Conservation (phyloP, 139 green algal species). For the Astrephomene gubernaculifera region DNA sequence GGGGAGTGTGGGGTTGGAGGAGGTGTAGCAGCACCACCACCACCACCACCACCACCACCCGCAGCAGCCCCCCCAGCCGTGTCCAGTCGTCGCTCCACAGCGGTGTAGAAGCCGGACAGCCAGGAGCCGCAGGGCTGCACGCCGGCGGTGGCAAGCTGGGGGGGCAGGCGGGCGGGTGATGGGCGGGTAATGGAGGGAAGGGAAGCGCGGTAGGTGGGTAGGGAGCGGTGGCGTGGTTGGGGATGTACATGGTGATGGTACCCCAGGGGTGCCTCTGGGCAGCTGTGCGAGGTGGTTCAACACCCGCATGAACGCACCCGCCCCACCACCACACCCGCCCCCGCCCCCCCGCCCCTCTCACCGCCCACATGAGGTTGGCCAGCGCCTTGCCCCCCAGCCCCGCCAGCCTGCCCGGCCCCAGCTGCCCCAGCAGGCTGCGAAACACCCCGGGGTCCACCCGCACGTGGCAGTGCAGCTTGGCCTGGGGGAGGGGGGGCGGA, state of each 20-base stretch:
- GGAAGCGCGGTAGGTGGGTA: not conserved
- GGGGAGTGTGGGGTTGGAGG: too few relatives aligned
- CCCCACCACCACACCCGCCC: not conserved
- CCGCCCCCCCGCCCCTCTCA: not conserved
- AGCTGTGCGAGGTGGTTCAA: too few relatives aligned
- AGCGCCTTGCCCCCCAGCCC: conserved; percentile 35
- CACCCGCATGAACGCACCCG: too few relatives aligned
- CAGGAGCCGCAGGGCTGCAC: conserved; percentile 53
- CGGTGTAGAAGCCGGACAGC: conserved; percentile 41
- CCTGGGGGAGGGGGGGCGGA: not conserved
- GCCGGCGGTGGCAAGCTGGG: conserved; percentile 46
- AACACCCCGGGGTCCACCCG: conserved; percentile 8
- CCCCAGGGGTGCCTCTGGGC: too few relatives aligned
- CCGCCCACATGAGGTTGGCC: conserved; percentile 55
- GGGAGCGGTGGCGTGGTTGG: too few relatives aligned
- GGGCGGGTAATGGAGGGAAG: too few relatives aligned
- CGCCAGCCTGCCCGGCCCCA: conserved; percentile 25
- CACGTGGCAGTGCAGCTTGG: conserved; percentile 33
- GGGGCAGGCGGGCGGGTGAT: not conserved
- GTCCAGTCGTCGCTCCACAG: conserved; percentile 42
- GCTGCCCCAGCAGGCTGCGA: not conserved
- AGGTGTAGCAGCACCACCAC: too few relatives aligned
- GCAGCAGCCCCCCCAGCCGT: too few relatives aligned
- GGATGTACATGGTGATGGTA: too few relatives aligned
- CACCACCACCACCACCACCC: too few relatives aligned